Conservation (phyloP, 345 rosid genomes). For the Psidium guajava region DNA sequence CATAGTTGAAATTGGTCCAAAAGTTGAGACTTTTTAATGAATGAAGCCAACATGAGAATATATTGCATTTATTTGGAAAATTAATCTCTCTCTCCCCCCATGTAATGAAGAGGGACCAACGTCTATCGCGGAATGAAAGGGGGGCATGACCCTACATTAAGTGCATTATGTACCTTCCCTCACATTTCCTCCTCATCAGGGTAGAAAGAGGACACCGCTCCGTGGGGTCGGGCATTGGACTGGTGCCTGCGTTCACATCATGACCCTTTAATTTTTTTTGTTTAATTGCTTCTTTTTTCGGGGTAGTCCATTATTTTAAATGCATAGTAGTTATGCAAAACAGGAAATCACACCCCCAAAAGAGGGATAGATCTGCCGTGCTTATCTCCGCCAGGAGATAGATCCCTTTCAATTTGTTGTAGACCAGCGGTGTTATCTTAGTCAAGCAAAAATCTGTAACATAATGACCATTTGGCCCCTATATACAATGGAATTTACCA, state of each 20-base stretch:
- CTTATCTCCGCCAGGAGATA: background rate
- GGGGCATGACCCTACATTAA: background rate
- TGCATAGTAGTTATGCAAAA: background rate
- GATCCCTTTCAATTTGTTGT: background rate
- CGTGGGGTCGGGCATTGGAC: background rate
- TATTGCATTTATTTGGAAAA: background rate
- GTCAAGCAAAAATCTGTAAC: background rate
- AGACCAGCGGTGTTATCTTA: background rate
- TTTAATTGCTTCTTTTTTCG: background rate
- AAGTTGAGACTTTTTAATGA: background rate
- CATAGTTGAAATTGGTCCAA: background rate
- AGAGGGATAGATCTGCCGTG: background rate
- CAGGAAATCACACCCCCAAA: too few species aligned
- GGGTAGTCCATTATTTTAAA: background rate
- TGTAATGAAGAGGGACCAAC: background rate
- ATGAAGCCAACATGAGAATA: background rate
- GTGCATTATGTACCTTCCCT: background rate
- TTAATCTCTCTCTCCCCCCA: background rate
- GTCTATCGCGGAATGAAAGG: background rate
- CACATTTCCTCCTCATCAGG: background rate
- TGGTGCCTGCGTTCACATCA: background rate
- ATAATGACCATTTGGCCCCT: background rate
- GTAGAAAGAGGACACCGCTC: background rate
- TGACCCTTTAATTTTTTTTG: background rate
- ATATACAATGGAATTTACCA: background rate